Conservation (phyloP, 2,329 filamentous ascomycete species). For the Macrophomina tecta region DNA sequence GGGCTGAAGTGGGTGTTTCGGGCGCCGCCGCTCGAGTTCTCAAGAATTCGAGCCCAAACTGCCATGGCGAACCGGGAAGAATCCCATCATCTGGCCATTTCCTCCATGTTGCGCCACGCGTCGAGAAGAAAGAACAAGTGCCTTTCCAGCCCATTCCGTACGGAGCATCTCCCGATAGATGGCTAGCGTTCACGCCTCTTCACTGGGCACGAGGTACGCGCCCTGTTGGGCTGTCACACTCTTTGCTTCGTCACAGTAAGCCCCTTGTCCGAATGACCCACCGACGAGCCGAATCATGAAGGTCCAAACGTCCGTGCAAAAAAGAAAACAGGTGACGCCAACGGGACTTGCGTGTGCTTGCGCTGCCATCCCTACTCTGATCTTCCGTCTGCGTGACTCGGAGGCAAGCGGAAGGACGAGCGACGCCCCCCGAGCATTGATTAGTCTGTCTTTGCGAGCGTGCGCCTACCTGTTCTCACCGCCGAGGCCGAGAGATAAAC, state of each 20-base stretch:
- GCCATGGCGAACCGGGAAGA: not conserved
- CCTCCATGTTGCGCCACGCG: constrained; percentile 4
- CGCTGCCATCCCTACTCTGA: not conserved
- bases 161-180: constrained; percentile 3
- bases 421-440: not conserved
- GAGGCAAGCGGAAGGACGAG: not conserved
- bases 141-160: constrained; percentile 2
- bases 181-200: not conserved
- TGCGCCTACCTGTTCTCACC: not conserved
- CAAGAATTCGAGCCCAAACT: constrained; percentile 4
- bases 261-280: constrained; percentile 8
- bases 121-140: not conserved
- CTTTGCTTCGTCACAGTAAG: constrained; percentile 11
- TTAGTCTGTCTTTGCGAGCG: not conserved
- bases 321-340: not conserved
- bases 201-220: constrained; percentile 1
- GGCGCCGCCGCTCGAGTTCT: constrained; percentile 7
- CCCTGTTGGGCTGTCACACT: constrained; percentile 23
- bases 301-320: not conserved
- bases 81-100: constrained; percentile 9
- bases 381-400: constrained; percentile 8
- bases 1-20: not conserved
- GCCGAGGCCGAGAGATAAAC: not conserved
- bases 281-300: not conserved
- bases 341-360: not conserved